Evolutionary conservation across 2,329 filamentous ascomycete species (phyloP).

Genomic region (Fusarium lyarnte): DNA sequence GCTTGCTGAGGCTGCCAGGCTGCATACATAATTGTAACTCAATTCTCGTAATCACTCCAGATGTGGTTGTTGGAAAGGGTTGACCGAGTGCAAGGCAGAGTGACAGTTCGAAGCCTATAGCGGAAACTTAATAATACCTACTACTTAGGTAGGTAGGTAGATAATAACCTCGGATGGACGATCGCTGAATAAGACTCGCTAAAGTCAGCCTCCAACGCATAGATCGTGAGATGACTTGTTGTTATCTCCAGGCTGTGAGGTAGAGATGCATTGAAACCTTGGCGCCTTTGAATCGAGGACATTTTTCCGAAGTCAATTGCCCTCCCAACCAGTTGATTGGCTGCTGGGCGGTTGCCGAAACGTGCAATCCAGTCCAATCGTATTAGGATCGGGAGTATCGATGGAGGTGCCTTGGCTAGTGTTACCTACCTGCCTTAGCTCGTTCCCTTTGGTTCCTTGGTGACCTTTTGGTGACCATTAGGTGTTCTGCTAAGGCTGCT

Average conservation of each 20-base stretch:
- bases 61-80: neutral
- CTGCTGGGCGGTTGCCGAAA: conserved; percentile 27
- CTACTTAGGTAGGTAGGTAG: neutral
- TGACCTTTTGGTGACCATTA: neutral
- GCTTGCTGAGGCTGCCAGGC: conserved; percentile 1
- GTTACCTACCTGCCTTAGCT: conserved; percentile 15
- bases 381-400: conserved; percentile 35
- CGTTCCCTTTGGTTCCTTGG: neutral
- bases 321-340: conserved; percentile 5
- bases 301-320: conserved; percentile 30
- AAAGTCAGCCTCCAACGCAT: conserved; percentile 16
- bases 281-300: conserved; percentile 28
- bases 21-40: conserved; percentile 11
- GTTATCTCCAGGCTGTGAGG: neutral
- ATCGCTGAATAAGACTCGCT: neutral
- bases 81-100: neutral
- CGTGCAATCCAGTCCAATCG: conserved; percentile 32
- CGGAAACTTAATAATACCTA: conserved; percentile 16
- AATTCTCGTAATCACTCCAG: conserved; percentile 5
- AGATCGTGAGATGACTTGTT: conserved; percentile 14
- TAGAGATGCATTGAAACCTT: conserved; percentile 29
- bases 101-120: neutral
- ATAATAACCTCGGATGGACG: neutral
- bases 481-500: neutral
- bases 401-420: conserved; percentile 29